A percentile compares a stretch with the other conserved stretches of the same genome.
These are phyloP conservation scores for Geotrichum restrictum DNA, from an alignment of 1,139 yeast species.

Conservation along the genomic window DNA sequence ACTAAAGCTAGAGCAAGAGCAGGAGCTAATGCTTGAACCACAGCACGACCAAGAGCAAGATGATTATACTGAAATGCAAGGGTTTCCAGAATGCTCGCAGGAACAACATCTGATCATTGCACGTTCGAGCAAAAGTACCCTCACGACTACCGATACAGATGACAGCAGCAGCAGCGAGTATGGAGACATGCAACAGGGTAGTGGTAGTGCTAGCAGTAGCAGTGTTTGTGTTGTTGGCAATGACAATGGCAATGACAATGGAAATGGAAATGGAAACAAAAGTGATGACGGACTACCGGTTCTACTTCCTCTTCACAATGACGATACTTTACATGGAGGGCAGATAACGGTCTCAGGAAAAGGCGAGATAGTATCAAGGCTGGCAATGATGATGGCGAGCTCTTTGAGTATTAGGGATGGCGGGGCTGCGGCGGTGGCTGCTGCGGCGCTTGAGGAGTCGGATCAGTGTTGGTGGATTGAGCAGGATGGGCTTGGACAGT, in stretches of 20 bases:
- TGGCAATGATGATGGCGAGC: neutral
- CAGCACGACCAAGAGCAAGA: no score
- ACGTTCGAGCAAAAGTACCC: constrained; percentile 5
- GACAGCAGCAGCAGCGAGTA: no score
- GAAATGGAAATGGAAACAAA: no score
- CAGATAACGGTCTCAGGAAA: no score
- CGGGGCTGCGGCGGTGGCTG: neutral
- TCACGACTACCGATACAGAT: neutral
- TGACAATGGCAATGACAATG: neutral
- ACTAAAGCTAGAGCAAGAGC: no score
- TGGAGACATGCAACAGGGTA: no score
- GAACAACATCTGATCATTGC: neutral
- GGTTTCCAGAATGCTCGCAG: no score
- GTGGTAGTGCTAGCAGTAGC: neutral
- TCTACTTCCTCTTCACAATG: no score
- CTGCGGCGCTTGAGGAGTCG: neutral
- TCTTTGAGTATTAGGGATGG: neutral
- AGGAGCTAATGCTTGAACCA: no score
- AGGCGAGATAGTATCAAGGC: neutral
- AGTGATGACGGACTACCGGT: no score
- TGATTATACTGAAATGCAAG: no score
- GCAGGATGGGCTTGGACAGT: constrained; percentile 4
- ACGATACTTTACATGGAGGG: neutral
- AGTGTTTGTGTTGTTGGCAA: neutral
- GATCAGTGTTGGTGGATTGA: constrained; percentile 13